These are phyloP conservation scores for Agrocybe praecox DNA, from an alignment of 768 basidiomycete species.

Conservation along the genomic window DNA sequence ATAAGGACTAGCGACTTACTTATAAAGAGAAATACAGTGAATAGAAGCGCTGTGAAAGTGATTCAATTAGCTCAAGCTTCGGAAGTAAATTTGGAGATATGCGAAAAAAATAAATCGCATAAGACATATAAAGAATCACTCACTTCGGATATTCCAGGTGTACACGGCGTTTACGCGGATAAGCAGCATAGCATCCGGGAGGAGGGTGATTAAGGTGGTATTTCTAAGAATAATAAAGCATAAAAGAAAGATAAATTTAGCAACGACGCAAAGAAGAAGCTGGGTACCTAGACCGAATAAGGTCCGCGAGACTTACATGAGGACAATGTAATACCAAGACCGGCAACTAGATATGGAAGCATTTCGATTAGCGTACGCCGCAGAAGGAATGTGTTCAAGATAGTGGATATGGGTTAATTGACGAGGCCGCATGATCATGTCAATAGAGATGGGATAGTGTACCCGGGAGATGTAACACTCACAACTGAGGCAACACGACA, in stretches of 20 bases:
- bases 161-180: constrained; percentile 24
- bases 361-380: background rate
- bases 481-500: background rate
- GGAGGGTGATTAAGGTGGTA: constrained; percentile 15
- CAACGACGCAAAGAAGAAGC: background rate
- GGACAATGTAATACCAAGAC: constrained; percentile 21
- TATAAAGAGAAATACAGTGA: constrained; percentile 16
- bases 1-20: constrained; percentile 4
- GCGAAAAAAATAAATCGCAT: background rate
- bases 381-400: background rate
- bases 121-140: constrained; percentile 3
- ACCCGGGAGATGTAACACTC: background rate
- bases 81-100: background rate
- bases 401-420: background rate
- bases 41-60: constrained; percentile 9
- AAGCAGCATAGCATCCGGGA: constrained; percentile 22
- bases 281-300: background rate
- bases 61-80: background rate
- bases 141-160: constrained; percentile 15
- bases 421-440: background rate
- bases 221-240: constrained; percentile 11
- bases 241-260: background rate
- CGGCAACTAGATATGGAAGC: constrained; percentile 16
- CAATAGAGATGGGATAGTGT: too few species aligned
- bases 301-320: constrained; percentile 16